Percentiles rank a stretch among this genome's conserved stretches.
Evolutionary conservation across 2,329 filamentous ascomycete genomes (phyloP).

Genomic region (Dendryphion nanum): DNA sequence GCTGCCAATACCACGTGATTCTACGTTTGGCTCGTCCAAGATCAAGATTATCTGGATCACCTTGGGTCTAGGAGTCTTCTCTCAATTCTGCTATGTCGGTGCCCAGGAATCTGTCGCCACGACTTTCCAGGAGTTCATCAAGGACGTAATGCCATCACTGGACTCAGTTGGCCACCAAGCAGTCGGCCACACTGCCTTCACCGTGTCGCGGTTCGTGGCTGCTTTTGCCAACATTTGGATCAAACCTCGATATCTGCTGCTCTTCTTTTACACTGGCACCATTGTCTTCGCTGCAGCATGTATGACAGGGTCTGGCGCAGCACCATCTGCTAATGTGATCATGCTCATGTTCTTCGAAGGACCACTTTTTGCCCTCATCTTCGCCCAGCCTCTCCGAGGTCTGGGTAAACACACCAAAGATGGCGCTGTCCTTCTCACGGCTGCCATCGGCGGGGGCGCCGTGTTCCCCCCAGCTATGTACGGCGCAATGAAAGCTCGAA

Average conservation of each 20-base stretch:
- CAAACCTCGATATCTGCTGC: constrained; percentile 58
- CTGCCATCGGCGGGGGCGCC: constrained; percentile 55
- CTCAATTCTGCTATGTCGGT: constrained; percentile 61
- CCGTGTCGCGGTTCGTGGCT: constrained; percentile 56
- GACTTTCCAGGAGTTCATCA: constrained; percentile 47
- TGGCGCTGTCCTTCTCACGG: constrained; percentile 53
- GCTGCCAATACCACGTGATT: constrained; percentile 21
- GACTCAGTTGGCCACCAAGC: constrained; percentile 47
- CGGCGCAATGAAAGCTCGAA: constrained; percentile 40
- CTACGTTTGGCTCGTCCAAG: constrained; percentile 43
- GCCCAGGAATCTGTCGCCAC: constrained; percentile 58
- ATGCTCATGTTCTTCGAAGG: constrained; percentile 61
- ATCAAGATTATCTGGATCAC: constrained; percentile 57
- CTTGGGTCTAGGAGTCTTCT: constrained; percentile 53
- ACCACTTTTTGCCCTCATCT: constrained; percentile 59
- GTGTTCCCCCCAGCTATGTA: constrained; percentile 57
- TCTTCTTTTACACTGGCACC: constrained; percentile 53
- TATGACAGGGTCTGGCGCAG: constrained; percentile 45
- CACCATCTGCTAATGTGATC: constrained; percentile 49
- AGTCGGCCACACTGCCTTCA: constrained; percentile 58
- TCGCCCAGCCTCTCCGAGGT: constrained; percentile 57
- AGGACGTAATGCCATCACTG: constrained; percentile 36
- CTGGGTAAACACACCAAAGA: constrained; percentile 59
- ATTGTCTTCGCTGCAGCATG: constrained; percentile 53
- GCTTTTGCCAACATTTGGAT: constrained; percentile 54